These are phyloP conservation scores for Diaporthe sp. DNA, from an alignment of 2,329 filamentous ascomycete species.

Conservation along the genomic window DNA sequence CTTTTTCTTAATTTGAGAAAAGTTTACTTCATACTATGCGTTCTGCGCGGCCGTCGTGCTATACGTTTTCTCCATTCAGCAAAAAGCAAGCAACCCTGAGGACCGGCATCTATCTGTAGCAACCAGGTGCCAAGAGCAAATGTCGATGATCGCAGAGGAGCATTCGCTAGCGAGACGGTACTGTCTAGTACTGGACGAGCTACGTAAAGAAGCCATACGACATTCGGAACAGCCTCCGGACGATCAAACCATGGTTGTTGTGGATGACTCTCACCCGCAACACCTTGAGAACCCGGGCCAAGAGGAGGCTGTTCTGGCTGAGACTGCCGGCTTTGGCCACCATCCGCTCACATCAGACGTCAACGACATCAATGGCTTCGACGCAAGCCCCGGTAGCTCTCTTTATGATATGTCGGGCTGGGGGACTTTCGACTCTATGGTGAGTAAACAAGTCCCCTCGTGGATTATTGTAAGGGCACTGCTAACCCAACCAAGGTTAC, in stretches of 20 bases:
- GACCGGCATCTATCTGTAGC: constrained; percentile 52
- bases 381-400: constrained; percentile 34
- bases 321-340: neutral
- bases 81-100: constrained; percentile 47
- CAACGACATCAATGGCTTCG: constrained; percentile 17
- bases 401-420: constrained; percentile 40
- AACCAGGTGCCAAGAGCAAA: constrained; percentile 56
- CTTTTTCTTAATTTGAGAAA: neutral
- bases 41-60: constrained; percentile 61
- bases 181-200: constrained; percentile 57
- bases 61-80: constrained; percentile 60
- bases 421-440: constrained; percentile 42
- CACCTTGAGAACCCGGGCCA: neutral
- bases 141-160: constrained; percentile 53
- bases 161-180: constrained; percentile 59
- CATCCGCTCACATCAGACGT: neutral
- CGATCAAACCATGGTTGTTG: neutral
- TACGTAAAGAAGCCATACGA: constrained; percentile 34
- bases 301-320: neutral
- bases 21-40: constrained; percentile 59
- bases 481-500: constrained; percentile 30
- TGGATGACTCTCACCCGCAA: neutral
- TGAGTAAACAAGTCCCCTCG: neutral
- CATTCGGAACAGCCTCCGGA: neutral
- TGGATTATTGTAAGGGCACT: neutral